Conservation (phyloP, 495 filamentous ascomycete genomes). For the Talaromyces nanjingensis region DNA sequence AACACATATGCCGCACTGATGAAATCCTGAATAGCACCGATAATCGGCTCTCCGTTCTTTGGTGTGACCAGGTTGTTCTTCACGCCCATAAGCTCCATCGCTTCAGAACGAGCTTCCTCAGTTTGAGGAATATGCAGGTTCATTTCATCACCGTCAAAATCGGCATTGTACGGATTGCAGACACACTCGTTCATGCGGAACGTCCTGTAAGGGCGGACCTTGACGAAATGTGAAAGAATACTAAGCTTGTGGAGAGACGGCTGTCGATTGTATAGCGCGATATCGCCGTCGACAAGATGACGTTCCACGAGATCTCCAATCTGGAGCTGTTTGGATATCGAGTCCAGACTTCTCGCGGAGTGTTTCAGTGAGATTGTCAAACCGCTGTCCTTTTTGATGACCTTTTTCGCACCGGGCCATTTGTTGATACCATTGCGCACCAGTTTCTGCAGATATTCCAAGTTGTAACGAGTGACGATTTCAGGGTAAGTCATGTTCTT, state of each 20-base stretch:
- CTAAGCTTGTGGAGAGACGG: constrained; percentile 96
- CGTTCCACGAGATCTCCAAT: constrained; percentile 88
- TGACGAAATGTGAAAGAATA: constrained; percentile 90
- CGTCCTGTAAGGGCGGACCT: constrained; percentile 90
- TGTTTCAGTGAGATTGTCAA: constrained; percentile 71
- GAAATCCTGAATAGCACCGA: constrained; percentile 97
- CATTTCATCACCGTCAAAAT: constrained; percentile 99
- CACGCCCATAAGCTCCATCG: constrained; percentile 95
- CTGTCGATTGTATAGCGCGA: constrained; percentile 97
- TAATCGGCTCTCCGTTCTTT: constrained; percentile 97
- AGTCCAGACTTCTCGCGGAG: constrained; percentile 48
- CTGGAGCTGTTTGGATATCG: constrained; percentile 61
- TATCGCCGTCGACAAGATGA: constrained; percentile 91
- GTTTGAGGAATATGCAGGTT: constrained; percentile 97
- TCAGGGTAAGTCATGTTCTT: constrained; percentile 95
- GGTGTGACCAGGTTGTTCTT: constrained; percentile 93
- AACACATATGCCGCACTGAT: constrained; percentile 90
- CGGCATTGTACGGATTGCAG: constrained; percentile 96
- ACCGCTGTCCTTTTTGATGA: constrained; percentile 64
- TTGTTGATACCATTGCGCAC: constrained; percentile 64
- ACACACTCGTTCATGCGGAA: constrained; percentile 98
- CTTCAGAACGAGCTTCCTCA: constrained; percentile 91
- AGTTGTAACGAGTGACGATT: constrained; percentile 72
- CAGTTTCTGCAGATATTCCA: constrained; percentile 66
- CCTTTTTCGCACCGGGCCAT: constrained; percentile 81